Evolutionary conservation across 352 stramenopile species (phyloP).

Genomic region (Plasmopara halstedii): DNA sequence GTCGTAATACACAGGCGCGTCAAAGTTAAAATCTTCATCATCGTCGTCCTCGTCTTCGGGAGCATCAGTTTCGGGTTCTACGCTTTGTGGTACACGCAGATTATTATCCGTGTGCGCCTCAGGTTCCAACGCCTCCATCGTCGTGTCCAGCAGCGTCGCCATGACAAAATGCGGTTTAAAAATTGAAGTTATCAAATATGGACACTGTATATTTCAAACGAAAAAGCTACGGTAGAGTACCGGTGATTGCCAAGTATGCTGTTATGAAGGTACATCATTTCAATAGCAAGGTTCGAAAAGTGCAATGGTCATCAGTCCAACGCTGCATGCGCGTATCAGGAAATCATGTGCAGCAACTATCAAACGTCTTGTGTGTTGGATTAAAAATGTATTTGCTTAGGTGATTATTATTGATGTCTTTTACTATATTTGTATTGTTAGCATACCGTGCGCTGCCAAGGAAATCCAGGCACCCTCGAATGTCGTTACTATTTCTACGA

Average conservation of each 20-base stretch:
- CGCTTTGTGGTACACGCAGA: slow-evolving; percentile 17
- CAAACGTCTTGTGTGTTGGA: slow-evolving; percentile 8
- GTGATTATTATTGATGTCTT: background rate
- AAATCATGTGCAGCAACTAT: slow-evolving; percentile 4
- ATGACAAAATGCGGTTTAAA: slow-evolving; percentile 6
- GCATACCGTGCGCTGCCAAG: slow-evolving; percentile 61
- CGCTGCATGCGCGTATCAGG: slow-evolving; percentile 9
- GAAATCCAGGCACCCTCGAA: slow-evolving; percentile 49
- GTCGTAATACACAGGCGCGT: slow-evolving; percentile 80
- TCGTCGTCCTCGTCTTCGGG: slow-evolving; percentile 35
- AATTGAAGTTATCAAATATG: slow-evolving; percentile 22
- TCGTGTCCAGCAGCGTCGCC: slow-evolving; percentile 32
- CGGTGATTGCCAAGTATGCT: slow-evolving; percentile 6
- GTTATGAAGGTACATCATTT: slow-evolving; percentile 2
- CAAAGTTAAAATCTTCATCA: slow-evolving; percentile 67
- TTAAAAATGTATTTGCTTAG: background rate
- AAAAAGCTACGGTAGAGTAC: no score
- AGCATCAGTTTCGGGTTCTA: slow-evolving; percentile 17
- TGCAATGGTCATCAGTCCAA: slow-evolving; percentile 7
- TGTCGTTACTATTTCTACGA: slow-evolving; percentile 85
- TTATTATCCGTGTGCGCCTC: slow-evolving; percentile 9
- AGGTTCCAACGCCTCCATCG: slow-evolving; percentile 27
- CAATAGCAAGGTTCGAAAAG: background rate
- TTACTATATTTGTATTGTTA: slow-evolving; percentile 12
- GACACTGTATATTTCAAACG: background rate